Conservation (phyloP, 768 basidiomycete genomes). For the Lentinula sp. region DNA sequence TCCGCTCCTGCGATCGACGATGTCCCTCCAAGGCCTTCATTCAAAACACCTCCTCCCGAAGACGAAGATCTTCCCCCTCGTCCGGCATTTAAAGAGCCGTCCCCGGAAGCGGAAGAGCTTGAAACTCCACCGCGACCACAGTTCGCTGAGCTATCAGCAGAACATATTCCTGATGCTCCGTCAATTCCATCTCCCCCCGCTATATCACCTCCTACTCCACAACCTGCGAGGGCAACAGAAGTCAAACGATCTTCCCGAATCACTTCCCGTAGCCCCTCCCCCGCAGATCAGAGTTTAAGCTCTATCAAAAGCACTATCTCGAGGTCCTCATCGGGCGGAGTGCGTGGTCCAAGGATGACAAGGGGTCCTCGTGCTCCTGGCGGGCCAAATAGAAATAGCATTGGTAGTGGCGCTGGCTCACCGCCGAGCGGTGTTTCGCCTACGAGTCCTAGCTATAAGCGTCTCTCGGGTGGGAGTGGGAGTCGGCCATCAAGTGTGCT, state of each 20-base stretch:
- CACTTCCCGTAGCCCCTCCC: conserved; percentile 39
- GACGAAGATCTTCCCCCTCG: conserved; percentile 24
- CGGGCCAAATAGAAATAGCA: conserved; percentile 36
- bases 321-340: conserved; percentile 19
- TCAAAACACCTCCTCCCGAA: conserved; percentile 11
- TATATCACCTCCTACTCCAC: conserved; percentile 48
- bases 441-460: conserved; percentile 35
- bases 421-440: conserved; percentile 23
- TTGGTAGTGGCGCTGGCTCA: conserved; percentile 20
- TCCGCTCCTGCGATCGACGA: not conserved
- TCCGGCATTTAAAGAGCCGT: conserved; percentile 52
- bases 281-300: conserved; percentile 14
- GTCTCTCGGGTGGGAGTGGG: conserved; percentile 36
- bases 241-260: conserved; percentile 27
- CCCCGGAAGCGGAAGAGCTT: conserved; percentile 31
- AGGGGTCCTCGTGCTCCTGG: conserved; percentile 40
- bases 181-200: conserved; percentile 21
- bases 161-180: conserved; percentile 15
- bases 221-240: conserved; percentile 20
- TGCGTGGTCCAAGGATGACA: conserved; percentile 45
- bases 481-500: conserved; percentile 40
- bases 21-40: conserved; percentile 6
- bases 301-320: conserved; percentile 13
- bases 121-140: conserved; percentile 33
- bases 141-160: conserved; percentile 32